Evolutionary conservation across 2,329 filamentous ascomycete species (phyloP).

Genomic region (Chaetomium sp.): DNA sequence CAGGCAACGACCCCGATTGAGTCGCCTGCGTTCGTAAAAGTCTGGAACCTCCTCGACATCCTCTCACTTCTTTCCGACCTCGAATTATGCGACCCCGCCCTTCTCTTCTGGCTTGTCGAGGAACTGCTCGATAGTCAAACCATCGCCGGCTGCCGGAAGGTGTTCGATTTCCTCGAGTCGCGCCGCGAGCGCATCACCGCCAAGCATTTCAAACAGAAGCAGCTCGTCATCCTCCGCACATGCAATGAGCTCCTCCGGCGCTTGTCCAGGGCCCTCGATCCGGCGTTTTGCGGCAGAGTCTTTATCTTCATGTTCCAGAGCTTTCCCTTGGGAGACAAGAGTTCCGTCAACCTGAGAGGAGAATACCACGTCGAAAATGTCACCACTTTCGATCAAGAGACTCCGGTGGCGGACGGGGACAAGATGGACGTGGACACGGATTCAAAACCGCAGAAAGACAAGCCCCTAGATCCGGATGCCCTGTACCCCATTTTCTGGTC

Average conservation of each 20-base stretch:
- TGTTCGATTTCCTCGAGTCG: conserved; percentile 95
- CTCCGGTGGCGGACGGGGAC: conserved; percentile 45
- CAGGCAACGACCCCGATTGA: conserved; percentile 76
- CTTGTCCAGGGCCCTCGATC: conserved; percentile 93
- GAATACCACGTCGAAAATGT: conserved; percentile 97
- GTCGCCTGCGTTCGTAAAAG: conserved; percentile 73
- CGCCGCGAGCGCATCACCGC: conserved; percentile 85
- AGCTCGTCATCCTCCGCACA: conserved; percentile 83
- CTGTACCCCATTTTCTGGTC: conserved; percentile 95
- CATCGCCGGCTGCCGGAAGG: conserved; percentile 83
- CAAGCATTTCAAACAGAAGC: conserved; percentile 78
- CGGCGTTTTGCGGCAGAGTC: conserved; percentile 93
- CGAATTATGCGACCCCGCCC: conserved; percentile 73
- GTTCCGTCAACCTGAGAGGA: conserved; percentile 92
- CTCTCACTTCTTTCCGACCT: conserved; percentile 85
- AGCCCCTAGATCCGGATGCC: conserved; percentile 64
- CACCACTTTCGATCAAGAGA: conserved; percentile 73
- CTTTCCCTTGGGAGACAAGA: conserved; percentile 94
- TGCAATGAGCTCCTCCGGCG: conserved; percentile 95
- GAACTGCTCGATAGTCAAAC: conserved; percentile 96
- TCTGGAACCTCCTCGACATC: conserved; percentile 95
- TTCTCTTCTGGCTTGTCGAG: conserved; percentile 89
- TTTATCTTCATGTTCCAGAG: conserved; percentile 99
- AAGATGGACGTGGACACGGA: conserved; percentile 69
- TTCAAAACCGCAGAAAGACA: conserved; percentile 45